phyloP scores from a whole-genome alignment of 352 stramenopile genomes.

The Pythium folliculosum region DNA sequence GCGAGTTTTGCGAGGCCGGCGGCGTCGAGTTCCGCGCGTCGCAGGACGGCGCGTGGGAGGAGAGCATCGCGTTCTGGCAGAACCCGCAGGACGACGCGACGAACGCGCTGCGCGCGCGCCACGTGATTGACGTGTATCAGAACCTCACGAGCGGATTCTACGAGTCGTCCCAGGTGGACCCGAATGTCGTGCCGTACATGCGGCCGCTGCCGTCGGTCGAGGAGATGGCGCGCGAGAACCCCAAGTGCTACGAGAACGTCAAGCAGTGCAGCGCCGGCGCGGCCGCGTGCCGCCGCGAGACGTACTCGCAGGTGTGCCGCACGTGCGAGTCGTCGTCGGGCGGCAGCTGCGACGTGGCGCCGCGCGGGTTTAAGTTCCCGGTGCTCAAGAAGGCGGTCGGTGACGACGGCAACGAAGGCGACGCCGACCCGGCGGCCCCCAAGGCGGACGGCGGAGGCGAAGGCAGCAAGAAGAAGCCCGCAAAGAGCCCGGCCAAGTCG shows the following conservation, averaged over 20 bases:
- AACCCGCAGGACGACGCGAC: conserved; percentile 27
- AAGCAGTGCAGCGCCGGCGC: conserved; percentile 19
- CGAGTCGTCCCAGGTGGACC: conserved; percentile 18
- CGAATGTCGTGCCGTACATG: conserved; percentile 23
- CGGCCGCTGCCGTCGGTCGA: conserved; percentile 30
- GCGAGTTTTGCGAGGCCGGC: conserved; percentile 34
- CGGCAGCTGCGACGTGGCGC: neutral
- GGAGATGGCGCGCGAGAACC: conserved; percentile 30
- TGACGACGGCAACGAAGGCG: conserved; percentile 2
- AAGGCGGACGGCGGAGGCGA: neutral
- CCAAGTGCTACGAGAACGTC: conserved; percentile 38
- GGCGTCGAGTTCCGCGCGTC: conserved; percentile 33
- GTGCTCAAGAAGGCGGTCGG: conserved; percentile 23
- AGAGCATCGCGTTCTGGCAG: conserved; percentile 35
- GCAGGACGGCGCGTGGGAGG: conserved; percentile 18
- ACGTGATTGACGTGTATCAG: conserved; percentile 32
- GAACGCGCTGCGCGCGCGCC: conserved; percentile 24
- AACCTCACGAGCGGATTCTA: conserved; percentile 15
- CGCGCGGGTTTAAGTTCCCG: conserved; percentile 27
- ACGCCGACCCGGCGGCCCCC: conserved; percentile 1
- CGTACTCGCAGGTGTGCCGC: conserved; percentile 33
- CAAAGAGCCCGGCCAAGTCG: neutral
- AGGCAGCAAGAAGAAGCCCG: neutral
- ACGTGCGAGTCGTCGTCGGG: conserved; percentile 26
- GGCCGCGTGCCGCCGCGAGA: conserved; percentile 21